Percentiles rank a stretch among this genome's conserved stretches.
Conservation (phyloP, 768 basidiomycete species). For the Hygrophorus pudorinus region DNA sequence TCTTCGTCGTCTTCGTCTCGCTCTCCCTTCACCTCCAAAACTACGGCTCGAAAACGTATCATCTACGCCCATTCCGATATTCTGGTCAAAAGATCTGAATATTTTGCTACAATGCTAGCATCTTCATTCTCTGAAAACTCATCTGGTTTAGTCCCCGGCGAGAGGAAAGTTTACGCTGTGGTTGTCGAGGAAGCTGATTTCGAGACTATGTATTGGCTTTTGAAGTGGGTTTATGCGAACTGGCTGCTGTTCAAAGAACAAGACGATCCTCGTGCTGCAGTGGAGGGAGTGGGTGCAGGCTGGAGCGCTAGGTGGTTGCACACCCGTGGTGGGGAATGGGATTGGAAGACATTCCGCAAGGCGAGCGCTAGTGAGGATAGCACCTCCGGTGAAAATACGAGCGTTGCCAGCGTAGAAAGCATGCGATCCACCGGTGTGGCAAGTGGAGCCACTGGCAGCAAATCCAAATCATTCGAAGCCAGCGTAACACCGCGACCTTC, state of each 20-base stretch:
- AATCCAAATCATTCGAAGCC: constrained; percentile 19
- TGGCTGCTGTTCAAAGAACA: constrained; percentile 61
- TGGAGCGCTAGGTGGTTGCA: constrained; percentile 53
- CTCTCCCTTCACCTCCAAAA: constrained; percentile 31
- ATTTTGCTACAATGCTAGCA: constrained; percentile 65
- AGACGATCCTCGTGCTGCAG: constrained; percentile 59
- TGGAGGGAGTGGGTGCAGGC: constrained; percentile 58
- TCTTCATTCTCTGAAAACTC: constrained; percentile 60
- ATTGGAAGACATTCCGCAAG: constrained; percentile 56
- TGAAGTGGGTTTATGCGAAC: constrained; percentile 70
- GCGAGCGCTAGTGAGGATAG: constrained; percentile 24
- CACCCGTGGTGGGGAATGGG: constrained; percentile 47
- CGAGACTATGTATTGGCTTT: constrained; percentile 67
- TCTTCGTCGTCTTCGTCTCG: constrained; percentile 33
- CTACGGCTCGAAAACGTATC: constrained; percentile 56
- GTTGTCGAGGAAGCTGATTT: constrained; percentile 76
- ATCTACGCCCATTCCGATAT: constrained; percentile 78
- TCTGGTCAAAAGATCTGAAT: constrained; percentile 62
- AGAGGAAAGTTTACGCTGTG: constrained; percentile 51
- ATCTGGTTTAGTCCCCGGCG: constrained; percentile 25
- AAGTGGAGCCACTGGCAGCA: constrained; percentile 20
- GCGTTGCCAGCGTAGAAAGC: constrained; percentile 45
- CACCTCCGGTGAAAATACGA: constrained; percentile 31
- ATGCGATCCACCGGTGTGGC: constrained; percentile 19
- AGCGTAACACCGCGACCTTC: constrained; percentile 12